phyloP scores from a whole-genome alignment of 1,284 basidiomycete species.

The Papiliotrema nemorosa region DNA sequence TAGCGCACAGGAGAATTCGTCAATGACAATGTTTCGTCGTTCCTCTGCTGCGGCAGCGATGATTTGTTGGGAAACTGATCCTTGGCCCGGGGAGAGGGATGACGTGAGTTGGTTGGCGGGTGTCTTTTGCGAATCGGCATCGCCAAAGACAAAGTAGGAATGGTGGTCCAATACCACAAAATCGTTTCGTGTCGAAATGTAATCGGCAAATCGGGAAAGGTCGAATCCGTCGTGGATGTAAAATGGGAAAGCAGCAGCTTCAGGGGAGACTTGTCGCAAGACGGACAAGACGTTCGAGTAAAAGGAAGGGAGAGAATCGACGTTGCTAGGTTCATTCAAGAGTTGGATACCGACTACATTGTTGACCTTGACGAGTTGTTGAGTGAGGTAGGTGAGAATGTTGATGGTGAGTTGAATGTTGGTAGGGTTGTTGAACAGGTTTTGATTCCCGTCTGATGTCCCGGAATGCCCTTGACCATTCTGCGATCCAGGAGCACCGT shows the following conservation, averaged over 20 bases:
- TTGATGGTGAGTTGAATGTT: slow-evolving; percentile 61
- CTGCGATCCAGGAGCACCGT: slow-evolving; percentile 68
- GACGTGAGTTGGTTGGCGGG: slow-evolving; percentile 42
- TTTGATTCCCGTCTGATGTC: slow-evolving; percentile 60
- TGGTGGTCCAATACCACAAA: slow-evolving; percentile 76
- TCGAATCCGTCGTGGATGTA: slow-evolving; percentile 75
- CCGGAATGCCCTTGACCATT: slow-evolving; percentile 64
- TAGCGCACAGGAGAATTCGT: slow-evolving; percentile 70
- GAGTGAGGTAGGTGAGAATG: slow-evolving; percentile 58
- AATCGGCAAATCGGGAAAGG: slow-evolving; percentile 58
- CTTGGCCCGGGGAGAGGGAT: slow-evolving; percentile 54
- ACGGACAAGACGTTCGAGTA: slow-evolving; percentile 56
- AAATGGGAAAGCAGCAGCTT: slow-evolving; percentile 58
- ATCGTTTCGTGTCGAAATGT: slow-evolving; percentile 58
- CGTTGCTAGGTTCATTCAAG: slow-evolving; percentile 64
- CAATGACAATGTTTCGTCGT: slow-evolving; percentile 63
- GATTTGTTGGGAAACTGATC: slow-evolving; percentile 52
- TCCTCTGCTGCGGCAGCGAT: slow-evolving; percentile 48
- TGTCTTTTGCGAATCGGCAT: slow-evolving; percentile 15
- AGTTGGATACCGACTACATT: slow-evolving; percentile 75
- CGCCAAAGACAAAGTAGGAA: slow-evolving; percentile 50
- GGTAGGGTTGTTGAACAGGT: slow-evolving; percentile 56
- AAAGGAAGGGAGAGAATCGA: slow-evolving; percentile 22
- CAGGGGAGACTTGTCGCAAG: slow-evolving; percentile 55
- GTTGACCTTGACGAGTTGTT: slow-evolving; percentile 59